phyloP scores from a whole-genome alignment of 1,284 basidiomycete species.

The Spongispora temasekensis region DNA sequence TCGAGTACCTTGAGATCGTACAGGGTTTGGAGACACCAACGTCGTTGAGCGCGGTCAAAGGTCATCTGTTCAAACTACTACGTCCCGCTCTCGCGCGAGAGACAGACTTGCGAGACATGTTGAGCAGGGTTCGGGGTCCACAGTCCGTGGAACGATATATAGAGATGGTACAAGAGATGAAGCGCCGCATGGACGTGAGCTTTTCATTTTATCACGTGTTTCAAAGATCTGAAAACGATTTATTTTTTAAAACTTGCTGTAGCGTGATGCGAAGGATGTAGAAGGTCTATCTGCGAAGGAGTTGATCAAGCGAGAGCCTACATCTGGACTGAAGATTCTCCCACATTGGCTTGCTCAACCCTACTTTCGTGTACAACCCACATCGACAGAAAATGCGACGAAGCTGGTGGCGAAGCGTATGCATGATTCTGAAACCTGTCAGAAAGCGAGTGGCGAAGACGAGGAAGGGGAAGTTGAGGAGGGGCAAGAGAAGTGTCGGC shows the following conservation, averaged over 20 bases:
- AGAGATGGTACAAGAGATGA: conserved; percentile 67
- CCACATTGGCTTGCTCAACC: conserved; percentile 89
- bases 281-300: conserved; percentile 43
- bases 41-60: conserved; percentile 77
- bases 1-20: conserved; percentile 89
- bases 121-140: conserved; percentile 59
- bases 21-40: conserved; percentile 73
- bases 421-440: neutral
- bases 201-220: neutral
- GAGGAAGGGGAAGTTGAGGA: neutral
- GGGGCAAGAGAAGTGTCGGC: neutral
- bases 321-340: conserved; percentile 59
- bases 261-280: conserved; percentile 48
- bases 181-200: conserved; percentile 62
- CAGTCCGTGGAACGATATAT: conserved; percentile 47
- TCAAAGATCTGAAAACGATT: conserved; percentile 8
- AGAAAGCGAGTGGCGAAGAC: neutral
- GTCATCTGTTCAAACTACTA: conserved; percentile 92
- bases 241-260: neutral
- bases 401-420: conserved; percentile 14
- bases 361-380: conserved; percentile 17
- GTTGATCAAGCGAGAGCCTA: conserved; percentile 49
- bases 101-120: conserved; percentile 69
- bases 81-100: conserved; percentile 74
- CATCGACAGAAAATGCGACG: neutral